Base-by-base conservation (phyloP, 805 yeast genomes). In the Maudiozyma turicensis region DNA sequence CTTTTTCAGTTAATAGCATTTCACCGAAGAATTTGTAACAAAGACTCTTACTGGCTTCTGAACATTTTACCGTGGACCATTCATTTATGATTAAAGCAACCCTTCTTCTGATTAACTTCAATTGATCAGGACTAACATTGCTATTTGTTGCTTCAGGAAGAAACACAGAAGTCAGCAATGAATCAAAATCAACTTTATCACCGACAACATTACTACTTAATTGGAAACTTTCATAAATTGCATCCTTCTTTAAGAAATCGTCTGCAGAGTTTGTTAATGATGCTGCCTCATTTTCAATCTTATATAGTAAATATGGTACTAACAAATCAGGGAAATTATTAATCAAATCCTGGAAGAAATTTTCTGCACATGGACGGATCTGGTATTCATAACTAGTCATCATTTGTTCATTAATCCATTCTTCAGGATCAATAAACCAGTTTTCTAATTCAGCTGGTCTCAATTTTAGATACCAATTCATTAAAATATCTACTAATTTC, bases 371-470 rank as follows among this genome's bases (percentile, higher is more conserved):
- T 3, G 91, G 88, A 49, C 95, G 72, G 10, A 89, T 74, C 61
- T 86, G 90, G 62, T 72, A 87, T 60, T 90, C 97, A 81, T 86
- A 88, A 60, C 84, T 82, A 5, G 80, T 71, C 46, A 81, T 75
- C 50, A 82, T 69, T 55, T 89, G 95, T 59, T 88, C 95, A 54
- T 82, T 81, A 20, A 86, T 81, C 87, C 95, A 93, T 63, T 88
- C 96, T 63, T 89, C 98, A 0, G 98, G 96, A 51, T 89, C 95
- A 14, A 76, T 64, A 10, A 72, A 63, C 98, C 98, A 93, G 38
- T 78, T 70, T 56, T 86, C 95, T 44, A 91, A 64, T 61, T 90
- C 97, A 1, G 75, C 65, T 0, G 91, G 88, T 50, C 81, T 78
- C 44, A 90, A 65, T 49, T 83, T 77, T 53, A 93, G 71, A 64